Conservation (phyloP, 2,329 filamentous ascomycete genomes). For the Trichophyton benhamiae region DNA sequence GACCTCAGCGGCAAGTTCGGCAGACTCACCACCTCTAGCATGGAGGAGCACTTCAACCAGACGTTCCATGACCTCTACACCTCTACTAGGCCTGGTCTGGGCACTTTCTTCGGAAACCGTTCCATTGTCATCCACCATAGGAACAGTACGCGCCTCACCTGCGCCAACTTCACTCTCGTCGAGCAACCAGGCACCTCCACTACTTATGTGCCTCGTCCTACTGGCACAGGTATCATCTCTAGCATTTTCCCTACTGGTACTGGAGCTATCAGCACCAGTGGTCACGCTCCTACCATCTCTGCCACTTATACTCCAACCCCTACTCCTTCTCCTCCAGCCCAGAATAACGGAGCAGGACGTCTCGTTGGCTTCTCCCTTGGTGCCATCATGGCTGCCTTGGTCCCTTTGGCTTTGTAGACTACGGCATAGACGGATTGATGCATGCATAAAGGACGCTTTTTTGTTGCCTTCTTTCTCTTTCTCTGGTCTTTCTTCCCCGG, state of each 20-base stretch:
- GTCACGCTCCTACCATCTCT: neutral
- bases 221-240: neutral
- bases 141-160: conserved; percentile 42
- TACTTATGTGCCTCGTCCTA: neutral
- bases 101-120: conserved; percentile 43
- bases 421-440: neutral
- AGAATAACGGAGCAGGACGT: neutral
- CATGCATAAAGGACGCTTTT: neutral
- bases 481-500: neutral
- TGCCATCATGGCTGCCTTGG: neutral
- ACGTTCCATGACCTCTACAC: conserved; percentile 39
- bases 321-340: neutral
- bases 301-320: neutral
- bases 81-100: conserved; percentile 30
- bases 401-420: neutral
- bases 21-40: conserved; percentile 38
- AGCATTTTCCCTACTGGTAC: neutral
- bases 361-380: conserved; percentile 1
- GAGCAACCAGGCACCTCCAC: neutral
- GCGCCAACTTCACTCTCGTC: conserved; percentile 41
- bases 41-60: conserved; percentile 18
- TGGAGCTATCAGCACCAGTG: neutral
- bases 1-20: conserved; percentile 67
- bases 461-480: neutral
- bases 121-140: conserved; percentile 42